Conservation (phyloP, 257 asterid species). For the Jaltomata sinuosa region DNA sequence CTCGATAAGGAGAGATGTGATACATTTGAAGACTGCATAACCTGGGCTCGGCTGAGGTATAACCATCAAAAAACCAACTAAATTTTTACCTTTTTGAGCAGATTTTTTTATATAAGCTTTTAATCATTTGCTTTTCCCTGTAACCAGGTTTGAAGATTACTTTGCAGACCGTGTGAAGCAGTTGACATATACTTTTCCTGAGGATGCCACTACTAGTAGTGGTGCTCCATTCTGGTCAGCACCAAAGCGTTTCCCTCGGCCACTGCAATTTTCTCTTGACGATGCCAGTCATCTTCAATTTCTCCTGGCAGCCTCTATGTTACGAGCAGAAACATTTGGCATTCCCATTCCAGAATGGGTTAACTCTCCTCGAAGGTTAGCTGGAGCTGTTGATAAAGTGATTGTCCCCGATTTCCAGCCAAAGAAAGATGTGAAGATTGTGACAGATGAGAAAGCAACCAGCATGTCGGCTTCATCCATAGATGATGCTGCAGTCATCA, state of each 20-base stretch:
- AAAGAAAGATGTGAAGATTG: conserved; percentile 52
- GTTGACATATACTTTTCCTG: conserved; percentile 78
- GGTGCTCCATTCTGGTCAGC: conserved; percentile 99
- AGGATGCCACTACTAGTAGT: conserved; percentile 81
- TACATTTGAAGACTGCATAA: conserved; percentile 71
- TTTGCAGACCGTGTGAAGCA: conserved; percentile 78
- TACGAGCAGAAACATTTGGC: conserved; percentile 84
- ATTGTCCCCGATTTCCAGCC: conserved; percentile 74
- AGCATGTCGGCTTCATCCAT: conserved; percentile 65
- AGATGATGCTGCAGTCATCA: conserved; percentile 74
- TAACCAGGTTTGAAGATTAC: conserved; percentile 81
- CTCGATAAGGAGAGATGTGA: conserved; percentile 68
- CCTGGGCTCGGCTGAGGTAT: conserved; percentile 62
- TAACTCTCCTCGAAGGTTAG: conserved; percentile 49
- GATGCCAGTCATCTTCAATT: conserved; percentile 88
- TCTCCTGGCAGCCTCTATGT: conserved; percentile 63
- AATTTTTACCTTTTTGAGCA: not conserved
- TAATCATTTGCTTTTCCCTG: not conserved
- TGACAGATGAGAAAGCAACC: conserved; percentile 88
- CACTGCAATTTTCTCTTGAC: conserved; percentile 49
- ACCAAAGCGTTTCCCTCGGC: conserved; percentile 81
- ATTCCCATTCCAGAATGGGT: conserved; percentile 80
- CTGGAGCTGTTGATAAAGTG: conserved; percentile 57
- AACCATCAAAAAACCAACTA: conserved; percentile 23
- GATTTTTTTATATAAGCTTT: not conserved